These are phyloP conservation scores for Botrytis pseudocinerea DNA, from an alignment of 2,329 filamentous ascomycete genomes.

Conservation along the genomic window DNA sequence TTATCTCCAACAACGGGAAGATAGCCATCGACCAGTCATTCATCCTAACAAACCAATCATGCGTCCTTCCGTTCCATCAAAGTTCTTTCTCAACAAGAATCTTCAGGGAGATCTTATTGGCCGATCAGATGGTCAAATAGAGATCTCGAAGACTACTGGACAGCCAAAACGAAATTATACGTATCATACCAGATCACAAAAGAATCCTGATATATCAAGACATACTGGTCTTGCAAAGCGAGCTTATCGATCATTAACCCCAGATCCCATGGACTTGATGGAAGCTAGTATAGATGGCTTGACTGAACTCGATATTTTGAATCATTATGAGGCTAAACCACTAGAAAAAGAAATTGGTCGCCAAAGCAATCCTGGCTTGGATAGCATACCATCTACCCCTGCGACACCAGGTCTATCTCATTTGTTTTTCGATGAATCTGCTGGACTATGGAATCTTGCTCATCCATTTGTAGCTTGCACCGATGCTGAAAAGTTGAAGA, in stretches of 20 bases:
- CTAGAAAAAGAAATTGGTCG: conserved; percentile 22
- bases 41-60: conserved; percentile 30
- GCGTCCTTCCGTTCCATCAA: conserved; percentile 31
- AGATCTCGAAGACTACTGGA: background rate
- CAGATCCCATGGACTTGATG: conserved; percentile 18
- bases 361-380: conserved; percentile 35
- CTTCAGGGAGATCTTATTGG: background rate
- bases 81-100: conserved; percentile 22
- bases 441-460: conserved; percentile 17
- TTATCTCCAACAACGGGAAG: conserved; percentile 33
- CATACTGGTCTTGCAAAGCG: conserved; percentile 8
- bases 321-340: conserved; percentile 32
- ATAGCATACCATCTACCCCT: conserved; percentile 30
- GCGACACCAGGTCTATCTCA: conserved; percentile 19
- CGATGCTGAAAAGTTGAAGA: conserved; percentile 13
- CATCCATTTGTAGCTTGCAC: conserved; percentile 17
- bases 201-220: conserved; percentile 3
- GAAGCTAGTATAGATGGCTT: conserved; percentile 18
- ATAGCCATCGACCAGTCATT: conserved; percentile 35
- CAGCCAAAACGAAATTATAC: conserved; percentile 12
- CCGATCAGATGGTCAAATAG: conserved; percentile 3
- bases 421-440: conserved; percentile 21
- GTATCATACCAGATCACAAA: conserved; percentile 20
- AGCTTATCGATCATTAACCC: conserved; percentile 12
- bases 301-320: conserved; percentile 31